Evolutionary conservation across 768 basidiomycete species (phyloP), one percentile per base, ranked within the genome.

Genomic region (Hydnomerulius pinastri): DNA sequence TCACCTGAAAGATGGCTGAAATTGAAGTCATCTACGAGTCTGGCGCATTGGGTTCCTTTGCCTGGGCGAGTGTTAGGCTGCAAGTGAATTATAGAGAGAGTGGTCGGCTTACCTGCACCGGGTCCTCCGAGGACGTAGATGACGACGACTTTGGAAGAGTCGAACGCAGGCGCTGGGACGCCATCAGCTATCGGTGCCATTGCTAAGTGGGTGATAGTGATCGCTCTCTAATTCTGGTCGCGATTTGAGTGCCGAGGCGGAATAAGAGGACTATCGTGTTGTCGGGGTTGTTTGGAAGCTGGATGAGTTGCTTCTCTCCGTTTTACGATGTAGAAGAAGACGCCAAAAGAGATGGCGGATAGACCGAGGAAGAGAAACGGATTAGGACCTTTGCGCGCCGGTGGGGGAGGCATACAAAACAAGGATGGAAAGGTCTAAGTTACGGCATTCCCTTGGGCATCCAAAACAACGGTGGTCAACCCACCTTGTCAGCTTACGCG

Each of bases 111-210:
- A 87, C 95, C 95, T 60, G 94, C 94, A 43, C 97, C 97, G 17
- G 97, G 97, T 1, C 97, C 97, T 30, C 97, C 97, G 12, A 99
- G 85, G 21, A 98, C 95, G 63, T 90, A 99, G 63, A 98, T 77
- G 50, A 99, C 95, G 15, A 81, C 86, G 60, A 98, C 87, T 55
- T 90, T 86, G 40, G 66, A 64, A 27, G 73, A 68, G 67, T 91
- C 83, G 61, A 97, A 96, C 11, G 23, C 37, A 12, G 64, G 59
- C 33, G 27, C 21, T n/a, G 5, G n/a, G 39, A 38, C 46, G 27
- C 44, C 51, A 24, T 48, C 52, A 10, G 39, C n/a, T 9, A 18
- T 24, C 13, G 64, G 48, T 36, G 46, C 33, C 64, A 66, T 64
- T 24, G 13, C 33, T 28, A 37, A 35, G 12, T 7, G 39, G 39